Conservation (phyloP, 2,329 filamentous ascomycete genomes). For the Diplodia seriata region DNA sequence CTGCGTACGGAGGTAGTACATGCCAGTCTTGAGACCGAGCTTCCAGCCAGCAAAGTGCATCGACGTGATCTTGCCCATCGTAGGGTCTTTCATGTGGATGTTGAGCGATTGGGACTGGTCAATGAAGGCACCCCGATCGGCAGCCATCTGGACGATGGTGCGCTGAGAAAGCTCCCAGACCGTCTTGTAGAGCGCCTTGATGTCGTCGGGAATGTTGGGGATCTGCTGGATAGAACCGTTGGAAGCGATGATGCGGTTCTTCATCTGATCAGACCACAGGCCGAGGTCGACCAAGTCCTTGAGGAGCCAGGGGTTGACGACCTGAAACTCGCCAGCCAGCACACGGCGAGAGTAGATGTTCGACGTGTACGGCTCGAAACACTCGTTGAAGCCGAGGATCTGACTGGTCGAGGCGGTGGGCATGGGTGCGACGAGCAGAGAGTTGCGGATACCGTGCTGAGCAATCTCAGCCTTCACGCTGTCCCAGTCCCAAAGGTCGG, state of each 20-base stretch:
- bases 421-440: slow-evolving; percentile 93
- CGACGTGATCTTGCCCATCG: slow-evolving; percentile 99
- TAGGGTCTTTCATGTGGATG: slow-evolving; percentile 99
- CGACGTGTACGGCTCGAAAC: slow-evolving; percentile 99
- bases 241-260: slow-evolving; percentile 99
- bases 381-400: slow-evolving; percentile 99
- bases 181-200: slow-evolving; percentile 98
- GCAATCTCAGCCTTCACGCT: slow-evolving; percentile 88
- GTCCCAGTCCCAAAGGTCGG: slow-evolving; percentile 96
- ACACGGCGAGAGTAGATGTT: slow-evolving; percentile 99
- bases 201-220: slow-evolving; percentile 92
- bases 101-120: slow-evolving; percentile 99
- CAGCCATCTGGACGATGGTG: slow-evolving; percentile 95
- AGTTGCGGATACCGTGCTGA: slow-evolving; percentile 93
- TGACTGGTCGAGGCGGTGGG: slow-evolving; percentile 96
- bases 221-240: slow-evolving; percentile 96
- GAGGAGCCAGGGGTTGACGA: slow-evolving; percentile 98
- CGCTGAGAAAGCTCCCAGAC: slow-evolving; percentile 99
- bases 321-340: slow-evolving; percentile 97
- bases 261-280: slow-evolving; percentile 99
- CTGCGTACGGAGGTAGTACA: slow-evolving; percentile 99
- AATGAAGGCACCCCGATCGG: slow-evolving; percentile 97
- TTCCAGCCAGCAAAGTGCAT: slow-evolving; percentile 99
- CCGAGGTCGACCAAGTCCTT: slow-evolving; percentile 98
- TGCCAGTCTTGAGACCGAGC: slow-evolving; percentile 98